These are phyloP conservation scores for Salix caprea DNA, from an alignment of 345 rosid species.

Conservation along the genomic window DNA sequence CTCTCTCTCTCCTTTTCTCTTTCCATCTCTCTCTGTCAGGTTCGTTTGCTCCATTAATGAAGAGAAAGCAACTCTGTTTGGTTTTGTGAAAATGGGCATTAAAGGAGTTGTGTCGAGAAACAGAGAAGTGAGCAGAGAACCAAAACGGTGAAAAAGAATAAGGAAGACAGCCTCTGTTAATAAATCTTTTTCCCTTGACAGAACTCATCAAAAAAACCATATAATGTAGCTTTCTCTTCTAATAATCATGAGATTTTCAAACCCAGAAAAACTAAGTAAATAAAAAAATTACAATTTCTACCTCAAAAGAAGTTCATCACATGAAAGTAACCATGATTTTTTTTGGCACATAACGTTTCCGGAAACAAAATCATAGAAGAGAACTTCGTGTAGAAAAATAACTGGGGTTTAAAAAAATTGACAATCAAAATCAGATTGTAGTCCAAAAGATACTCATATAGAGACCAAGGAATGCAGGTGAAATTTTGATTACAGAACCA, in stretches of 20 bases:
- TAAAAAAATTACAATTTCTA: neutral
- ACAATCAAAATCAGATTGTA: no score
- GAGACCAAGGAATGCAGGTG: neutral
- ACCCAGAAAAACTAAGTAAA: neutral
- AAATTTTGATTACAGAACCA: neutral
- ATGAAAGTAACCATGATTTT: neutral
- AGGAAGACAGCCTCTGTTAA: no score
- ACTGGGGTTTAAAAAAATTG: no score
- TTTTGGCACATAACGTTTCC: neutral
- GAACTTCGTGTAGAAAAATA: no score
- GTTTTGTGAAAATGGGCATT: neutral
- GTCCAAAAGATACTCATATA: no score
- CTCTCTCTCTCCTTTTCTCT: neutral
- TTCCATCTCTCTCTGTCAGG: neutral
- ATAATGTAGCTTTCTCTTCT: neutral
- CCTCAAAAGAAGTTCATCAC: neutral
- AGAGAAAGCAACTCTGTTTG: neutral
- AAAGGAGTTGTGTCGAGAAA: slow-evolving; percentile 10
- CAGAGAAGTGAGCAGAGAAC: neutral
- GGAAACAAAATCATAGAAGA: no score
- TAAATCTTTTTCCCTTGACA: neutral
- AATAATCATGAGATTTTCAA: neutral
- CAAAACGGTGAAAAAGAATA: no score
- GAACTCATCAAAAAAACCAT: neutral
- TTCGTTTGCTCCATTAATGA: slow-evolving; percentile 1